These are phyloP conservation scores for Blepharisma undulans DNA, from an alignment of 169 alveolate genomes.

Conservation along the genomic window DNA sequence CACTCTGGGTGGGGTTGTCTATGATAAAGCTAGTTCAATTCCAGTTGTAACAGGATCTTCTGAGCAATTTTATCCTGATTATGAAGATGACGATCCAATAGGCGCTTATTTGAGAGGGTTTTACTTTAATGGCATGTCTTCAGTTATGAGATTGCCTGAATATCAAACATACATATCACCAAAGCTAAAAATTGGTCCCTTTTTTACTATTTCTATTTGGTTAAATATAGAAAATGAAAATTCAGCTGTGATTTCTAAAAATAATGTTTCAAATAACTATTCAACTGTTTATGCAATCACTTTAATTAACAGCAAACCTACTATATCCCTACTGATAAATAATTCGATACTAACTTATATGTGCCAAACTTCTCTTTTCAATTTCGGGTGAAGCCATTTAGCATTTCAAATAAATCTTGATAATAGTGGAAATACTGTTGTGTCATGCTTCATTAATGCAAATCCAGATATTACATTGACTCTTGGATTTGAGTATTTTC, in stretches of 20 bases:
- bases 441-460: not conserved
- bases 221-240: not conserved
- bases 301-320: not conserved
- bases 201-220: not conserved
- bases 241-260: not conserved
- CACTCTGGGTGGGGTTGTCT: not conserved
- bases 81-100: not conserved
- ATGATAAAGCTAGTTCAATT: not conserved
- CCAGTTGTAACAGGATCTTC: conserved; percentile 12
- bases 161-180: not conserved
- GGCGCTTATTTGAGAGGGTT: conserved; percentile 5
- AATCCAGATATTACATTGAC: not conserved
- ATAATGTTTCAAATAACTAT: not conserved
- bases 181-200: not conserved
- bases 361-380: not conserved
- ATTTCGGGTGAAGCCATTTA: not conserved
- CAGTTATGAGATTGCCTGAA: not conserved
- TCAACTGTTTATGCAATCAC: not conserved
- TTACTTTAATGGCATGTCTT: conserved; percentile 8
- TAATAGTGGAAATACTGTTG: not conserved
- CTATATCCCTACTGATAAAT: not conserved
- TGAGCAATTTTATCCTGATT: not conserved
- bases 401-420: not conserved
- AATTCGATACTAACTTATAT: not conserved
- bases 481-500: not conserved